Conservation (phyloP, 495 filamentous ascomycete genomes). For the Eremomyces bilateralis region DNA sequence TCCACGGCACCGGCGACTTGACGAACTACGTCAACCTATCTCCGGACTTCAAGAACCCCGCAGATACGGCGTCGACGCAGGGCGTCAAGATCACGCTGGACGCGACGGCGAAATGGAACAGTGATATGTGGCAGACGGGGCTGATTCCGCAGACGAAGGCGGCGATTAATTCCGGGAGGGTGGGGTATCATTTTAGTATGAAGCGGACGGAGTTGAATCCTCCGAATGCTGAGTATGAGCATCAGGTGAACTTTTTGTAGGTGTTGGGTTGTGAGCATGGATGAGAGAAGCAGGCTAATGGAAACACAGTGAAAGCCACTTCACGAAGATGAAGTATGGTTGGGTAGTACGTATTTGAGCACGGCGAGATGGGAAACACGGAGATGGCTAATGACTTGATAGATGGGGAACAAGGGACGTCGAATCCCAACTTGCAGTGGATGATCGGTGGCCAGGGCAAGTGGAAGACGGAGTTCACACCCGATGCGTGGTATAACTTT, state of each 20-base stretch:
- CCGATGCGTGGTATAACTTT: conserved; percentile 51
- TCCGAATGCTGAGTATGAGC: conserved; percentile 38
- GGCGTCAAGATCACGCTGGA: conserved; percentile 50
- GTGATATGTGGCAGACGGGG: conserved; percentile 28
- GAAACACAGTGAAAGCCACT: conserved; percentile 32
- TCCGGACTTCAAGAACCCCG: conserved; percentile 41
- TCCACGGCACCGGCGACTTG: conserved; percentile 34
- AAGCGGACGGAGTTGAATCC: conserved; percentile 35
- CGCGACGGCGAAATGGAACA: conserved; percentile 22
- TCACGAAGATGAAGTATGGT: conserved; percentile 56
- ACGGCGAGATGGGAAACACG: conserved; percentile 42
- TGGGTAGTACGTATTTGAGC: conserved; percentile 22
- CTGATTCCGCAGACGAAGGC: conserved; percentile 47
- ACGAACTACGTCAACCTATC: conserved; percentile 34
- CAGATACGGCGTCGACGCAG: conserved; percentile 35
- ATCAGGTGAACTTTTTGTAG: conserved; percentile 51
- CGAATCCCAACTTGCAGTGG: conserved; percentile 32
- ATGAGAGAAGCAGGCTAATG: background rate
- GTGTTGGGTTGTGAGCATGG: conserved; percentile 1
- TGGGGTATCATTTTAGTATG: conserved; percentile 53
- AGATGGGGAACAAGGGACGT: conserved; percentile 30
- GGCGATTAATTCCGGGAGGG: conserved; percentile 35
- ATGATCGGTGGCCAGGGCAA: conserved; percentile 28
- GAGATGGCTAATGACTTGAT: conserved; percentile 49
- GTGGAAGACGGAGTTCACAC: conserved; percentile 28